Evolutionary conservation across 2,329 filamentous ascomycete species (phyloP).

Genomic region (Sphaceloma murrayae): DNA sequence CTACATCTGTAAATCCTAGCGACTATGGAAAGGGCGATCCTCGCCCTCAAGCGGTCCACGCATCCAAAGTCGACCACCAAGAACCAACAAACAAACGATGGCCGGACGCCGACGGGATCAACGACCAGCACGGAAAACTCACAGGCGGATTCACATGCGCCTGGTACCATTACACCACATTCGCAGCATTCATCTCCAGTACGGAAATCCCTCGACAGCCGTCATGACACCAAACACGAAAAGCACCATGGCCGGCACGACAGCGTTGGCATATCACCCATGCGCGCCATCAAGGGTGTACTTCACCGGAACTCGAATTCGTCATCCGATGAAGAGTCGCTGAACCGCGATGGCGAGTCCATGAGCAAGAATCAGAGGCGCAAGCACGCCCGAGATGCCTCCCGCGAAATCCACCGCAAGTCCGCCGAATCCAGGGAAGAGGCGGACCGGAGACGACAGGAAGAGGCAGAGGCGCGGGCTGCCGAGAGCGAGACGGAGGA

Average conservation of each 20-base stretch:
- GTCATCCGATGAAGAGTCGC: constrained; percentile 31
- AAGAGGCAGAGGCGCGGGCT: constrained; percentile 40
- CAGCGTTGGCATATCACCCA: constrained; percentile 6
- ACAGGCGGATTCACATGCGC: neutral
- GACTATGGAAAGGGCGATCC: constrained; percentile 1
- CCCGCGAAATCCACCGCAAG: constrained; percentile 37
- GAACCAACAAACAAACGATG: neutral
- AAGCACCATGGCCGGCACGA: neutral
- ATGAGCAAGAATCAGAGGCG: constrained; percentile 42
- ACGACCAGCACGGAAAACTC: constrained; percentile 2
- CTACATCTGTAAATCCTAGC: neutral
- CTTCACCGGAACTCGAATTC: constrained; percentile 23
- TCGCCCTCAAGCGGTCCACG: constrained; percentile 1
- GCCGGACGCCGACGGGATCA: neutral
- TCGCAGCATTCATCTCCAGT: constrained; percentile 1
- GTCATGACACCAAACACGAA: neutral
- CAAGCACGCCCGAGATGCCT: constrained; percentile 39
- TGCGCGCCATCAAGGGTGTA: constrained; percentile 11
- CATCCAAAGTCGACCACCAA: constrained; percentile 1
- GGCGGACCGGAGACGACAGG: constrained; percentile 39
- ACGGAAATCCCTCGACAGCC: constrained; percentile 16
- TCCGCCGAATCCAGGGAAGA: constrained; percentile 36
- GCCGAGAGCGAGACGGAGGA: constrained; percentile 47
- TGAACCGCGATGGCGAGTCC: constrained; percentile 42
- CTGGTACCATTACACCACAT: neutral